phyloP scores from a whole-genome alignment of 306 rosid species.

The Prunus campanulata region DNA sequence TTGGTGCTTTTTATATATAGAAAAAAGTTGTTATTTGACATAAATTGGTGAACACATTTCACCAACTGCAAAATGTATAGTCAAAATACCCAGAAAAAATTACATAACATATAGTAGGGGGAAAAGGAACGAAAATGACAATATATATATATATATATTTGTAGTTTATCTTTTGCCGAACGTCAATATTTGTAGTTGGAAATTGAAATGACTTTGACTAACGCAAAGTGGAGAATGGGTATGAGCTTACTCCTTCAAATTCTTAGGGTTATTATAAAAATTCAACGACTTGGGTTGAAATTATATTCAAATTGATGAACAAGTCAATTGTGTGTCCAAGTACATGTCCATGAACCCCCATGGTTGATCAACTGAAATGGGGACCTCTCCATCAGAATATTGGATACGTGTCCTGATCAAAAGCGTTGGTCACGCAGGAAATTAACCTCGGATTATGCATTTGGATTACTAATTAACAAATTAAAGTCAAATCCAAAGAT shows the following conservation, averaged over 20 bases:
- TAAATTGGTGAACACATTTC: background rate
- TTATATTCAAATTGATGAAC: background rate
- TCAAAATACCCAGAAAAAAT: background rate
- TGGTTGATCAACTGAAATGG: background rate
- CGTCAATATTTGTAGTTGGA: slow-evolving; percentile 6
- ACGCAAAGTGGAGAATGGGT: background rate
- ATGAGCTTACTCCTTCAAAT: background rate
- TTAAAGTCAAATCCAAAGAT: background rate
- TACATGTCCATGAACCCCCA: background rate
- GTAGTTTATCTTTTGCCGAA: background rate
- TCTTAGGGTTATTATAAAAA: background rate
- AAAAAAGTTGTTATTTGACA: too few species aligned
- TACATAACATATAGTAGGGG: background rate
- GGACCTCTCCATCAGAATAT: background rate
- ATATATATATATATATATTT: background rate
- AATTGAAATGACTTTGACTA: slow-evolving; percentile 4
- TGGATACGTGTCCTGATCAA: background rate
- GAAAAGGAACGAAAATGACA: background rate
- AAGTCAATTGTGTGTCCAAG: background rate
- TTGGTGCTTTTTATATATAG: background rate
- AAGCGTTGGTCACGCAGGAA: background rate
- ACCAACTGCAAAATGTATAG: background rate
- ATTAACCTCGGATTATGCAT: too few species aligned
- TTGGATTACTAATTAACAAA: background rate
- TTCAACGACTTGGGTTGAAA: slow-evolving; percentile 11